phyloP scores from a whole-genome alignment of 2,329 filamentous ascomycete species.

The Phialophora macrospora region DNA sequence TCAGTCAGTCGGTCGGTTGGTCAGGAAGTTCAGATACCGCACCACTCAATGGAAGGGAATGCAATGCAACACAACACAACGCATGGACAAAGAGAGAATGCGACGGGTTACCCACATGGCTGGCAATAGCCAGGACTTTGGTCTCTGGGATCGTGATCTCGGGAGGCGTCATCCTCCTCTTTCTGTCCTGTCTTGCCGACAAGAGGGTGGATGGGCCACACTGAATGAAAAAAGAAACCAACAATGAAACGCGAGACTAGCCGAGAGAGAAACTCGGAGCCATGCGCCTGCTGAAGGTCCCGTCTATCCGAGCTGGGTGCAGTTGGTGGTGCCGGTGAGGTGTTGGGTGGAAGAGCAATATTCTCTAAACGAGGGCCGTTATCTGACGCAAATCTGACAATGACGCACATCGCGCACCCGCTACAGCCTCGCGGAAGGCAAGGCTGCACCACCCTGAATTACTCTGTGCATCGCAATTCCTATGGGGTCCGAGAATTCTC shows the following conservation, averaged over 20 bases:
- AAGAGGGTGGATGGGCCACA: too few relatives aligned
- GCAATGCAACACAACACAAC: slow-evolving; percentile 12
- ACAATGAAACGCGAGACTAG: not conserved
- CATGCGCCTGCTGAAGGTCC: not conserved
- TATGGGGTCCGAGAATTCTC: not conserved
- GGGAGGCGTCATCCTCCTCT: not conserved
- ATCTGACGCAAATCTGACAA: slow-evolving; percentile 1
- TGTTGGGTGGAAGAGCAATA: not conserved
- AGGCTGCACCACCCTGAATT: slow-evolving; percentile 3
- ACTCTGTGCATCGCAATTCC: not conserved
- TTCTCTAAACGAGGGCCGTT: too few relatives aligned
- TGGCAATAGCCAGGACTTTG: slow-evolving; percentile 83
- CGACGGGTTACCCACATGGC: slow-evolving; percentile 73
- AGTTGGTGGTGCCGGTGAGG: not conserved
- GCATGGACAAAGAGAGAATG: slow-evolving; percentile 1
- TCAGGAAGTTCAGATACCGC: not conserved
- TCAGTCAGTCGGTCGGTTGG: not conserved
- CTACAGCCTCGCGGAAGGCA: slow-evolving; percentile 1
- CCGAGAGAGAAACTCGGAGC: not conserved
- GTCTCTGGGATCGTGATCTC: slow-evolving; percentile 59
- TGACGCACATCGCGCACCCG: not conserved
- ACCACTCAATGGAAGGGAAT: not conserved
- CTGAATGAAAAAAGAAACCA: too few relatives aligned
- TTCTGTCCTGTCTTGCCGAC: not conserved
- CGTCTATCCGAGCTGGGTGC: not conserved